Evolutionary conservation across 2,329 filamentous ascomycete species (phyloP).

Genomic region (Venturiaceae sp.): DNA sequence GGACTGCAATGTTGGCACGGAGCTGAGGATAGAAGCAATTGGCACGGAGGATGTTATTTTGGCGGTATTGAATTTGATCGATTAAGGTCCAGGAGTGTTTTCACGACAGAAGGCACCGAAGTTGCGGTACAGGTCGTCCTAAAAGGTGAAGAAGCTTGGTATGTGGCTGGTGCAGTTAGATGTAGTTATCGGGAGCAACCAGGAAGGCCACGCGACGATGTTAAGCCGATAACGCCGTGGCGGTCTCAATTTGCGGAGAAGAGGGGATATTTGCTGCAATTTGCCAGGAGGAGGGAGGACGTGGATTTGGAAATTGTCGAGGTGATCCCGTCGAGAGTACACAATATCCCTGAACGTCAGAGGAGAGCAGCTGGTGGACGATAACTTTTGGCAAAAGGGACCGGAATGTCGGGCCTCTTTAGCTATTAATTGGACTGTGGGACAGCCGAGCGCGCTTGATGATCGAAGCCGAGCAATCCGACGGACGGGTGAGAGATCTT

Average conservation of each 20-base stretch:
- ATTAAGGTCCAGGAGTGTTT: no score
- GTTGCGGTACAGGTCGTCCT: neutral
- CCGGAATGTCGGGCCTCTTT: slow-evolving; percentile 2
- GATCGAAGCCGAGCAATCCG: neutral
- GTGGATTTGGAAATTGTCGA: neutral
- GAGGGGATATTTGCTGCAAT: neutral
- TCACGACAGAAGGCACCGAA: no score
- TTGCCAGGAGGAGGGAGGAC: neutral
- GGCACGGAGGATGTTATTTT: slow-evolving; percentile 19
- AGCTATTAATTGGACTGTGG: neutral
- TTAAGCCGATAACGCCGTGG: neutral
- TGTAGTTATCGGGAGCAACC: neutral
- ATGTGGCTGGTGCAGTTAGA: neutral
- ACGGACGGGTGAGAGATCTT: neutral
- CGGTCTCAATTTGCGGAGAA: neutral
- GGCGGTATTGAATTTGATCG: slow-evolving; percentile 14
- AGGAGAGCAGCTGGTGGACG: neutral
- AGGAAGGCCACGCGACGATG: neutral
- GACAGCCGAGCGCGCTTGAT: neutral
- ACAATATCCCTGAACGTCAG: neutral
- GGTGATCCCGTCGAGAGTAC: neutral
- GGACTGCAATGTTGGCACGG: slow-evolving; percentile 7
- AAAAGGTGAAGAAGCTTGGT: neutral
- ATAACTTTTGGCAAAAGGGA: neutral
- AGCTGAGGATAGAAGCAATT: slow-evolving; percentile 18